Percentiles rank a stretch among this genome's conserved stretches.
phyloP scores from a whole-genome alignment of 2,329 filamentous ascomycete species.

The Claviceps africana region DNA sequence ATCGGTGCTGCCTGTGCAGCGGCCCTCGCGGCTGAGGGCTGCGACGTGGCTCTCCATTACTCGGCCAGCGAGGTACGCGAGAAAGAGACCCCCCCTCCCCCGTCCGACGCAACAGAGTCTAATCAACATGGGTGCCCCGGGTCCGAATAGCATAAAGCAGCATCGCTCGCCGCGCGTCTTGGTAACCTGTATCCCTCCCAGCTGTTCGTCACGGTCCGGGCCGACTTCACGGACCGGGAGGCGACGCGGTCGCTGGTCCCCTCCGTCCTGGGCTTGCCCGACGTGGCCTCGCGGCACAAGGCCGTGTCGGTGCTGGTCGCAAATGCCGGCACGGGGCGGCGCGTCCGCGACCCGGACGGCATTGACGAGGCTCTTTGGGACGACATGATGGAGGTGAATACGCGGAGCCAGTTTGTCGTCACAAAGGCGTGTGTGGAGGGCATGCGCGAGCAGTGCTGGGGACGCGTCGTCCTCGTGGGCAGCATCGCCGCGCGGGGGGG shows the following conservation, averaged over 20 bases:
- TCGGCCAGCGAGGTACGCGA: slow-evolving; percentile 3
- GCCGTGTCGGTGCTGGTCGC: slow-evolving; percentile 4
- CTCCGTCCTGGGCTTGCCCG: neutral
- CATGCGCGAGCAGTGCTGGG: slow-evolving; percentile 5
- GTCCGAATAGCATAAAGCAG: slow-evolving; percentile 2
- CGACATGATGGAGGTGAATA: slow-evolving; percentile 7
- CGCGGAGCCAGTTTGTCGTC: slow-evolving; percentile 6
- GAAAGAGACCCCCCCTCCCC: too few species aligned
- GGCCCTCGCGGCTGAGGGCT: slow-evolving; percentile 5
- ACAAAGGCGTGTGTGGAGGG: slow-evolving; percentile 5
- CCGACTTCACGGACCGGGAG: slow-evolving; percentile 5
- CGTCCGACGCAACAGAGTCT: neutral
- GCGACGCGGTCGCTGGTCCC: slow-evolving; percentile 3
- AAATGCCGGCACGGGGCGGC: slow-evolving; percentile 5
- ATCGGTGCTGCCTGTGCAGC: slow-evolving; percentile 5
- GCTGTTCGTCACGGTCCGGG: slow-evolving; percentile 1
- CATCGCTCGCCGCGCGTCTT: neutral
- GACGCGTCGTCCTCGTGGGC: slow-evolving; percentile 4
- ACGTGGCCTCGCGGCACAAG: slow-evolving; percentile 1
- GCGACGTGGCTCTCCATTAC: slow-evolving; percentile 5
- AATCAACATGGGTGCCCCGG: neutral
- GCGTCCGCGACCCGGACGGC: slow-evolving; percentile 3
- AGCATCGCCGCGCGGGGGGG: slow-evolving; percentile 6
- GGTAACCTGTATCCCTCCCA: slow-evolving; percentile 1
- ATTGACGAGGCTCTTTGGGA: slow-evolving; percentile 5